phyloP scores from a whole-genome alignment of 306 rosid species.

The Begonia peltatifolia region DNA sequence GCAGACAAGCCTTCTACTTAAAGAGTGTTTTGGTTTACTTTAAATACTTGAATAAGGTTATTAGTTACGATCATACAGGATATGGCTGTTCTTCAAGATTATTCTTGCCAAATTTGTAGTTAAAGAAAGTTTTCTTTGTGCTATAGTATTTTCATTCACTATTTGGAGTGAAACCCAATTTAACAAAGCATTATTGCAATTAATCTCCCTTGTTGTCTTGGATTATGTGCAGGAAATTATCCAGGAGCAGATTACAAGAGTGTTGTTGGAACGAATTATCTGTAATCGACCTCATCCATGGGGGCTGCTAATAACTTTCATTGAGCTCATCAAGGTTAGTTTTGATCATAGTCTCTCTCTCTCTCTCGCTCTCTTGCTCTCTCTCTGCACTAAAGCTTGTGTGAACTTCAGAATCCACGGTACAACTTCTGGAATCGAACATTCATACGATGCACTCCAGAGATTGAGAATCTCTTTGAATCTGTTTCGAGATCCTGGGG shows the following conservation, averaged over 20 bases:
- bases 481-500: slow-evolving; percentile 98
- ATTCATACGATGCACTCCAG: slow-evolving; percentile 94
- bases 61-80: too few species aligned
- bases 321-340: slow-evolving; percentile 81
- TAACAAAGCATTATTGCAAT: too few species aligned
- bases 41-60: too few species aligned
- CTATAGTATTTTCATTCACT: too few species aligned
- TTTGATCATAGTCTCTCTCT: background rate
- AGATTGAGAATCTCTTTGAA: slow-evolving; percentile 89
- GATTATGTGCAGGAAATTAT: slow-evolving; percentile 61
- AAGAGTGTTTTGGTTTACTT: too few species aligned
- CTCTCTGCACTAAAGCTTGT: background rate
- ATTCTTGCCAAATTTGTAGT: background rate
- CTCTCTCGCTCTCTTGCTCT: background rate
- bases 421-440: slow-evolving; percentile 85
- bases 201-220: too few species aligned
- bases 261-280: slow-evolving; percentile 81
- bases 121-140: background rate
- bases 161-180: too few species aligned
- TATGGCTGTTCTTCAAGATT: background rate
- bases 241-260: slow-evolving; percentile 97
- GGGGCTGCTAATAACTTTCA: slow-evolving; percentile 96
- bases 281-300: slow-evolving; percentile 98
- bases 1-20: too few species aligned
- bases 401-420: slow-evolving; percentile 58